These are phyloP conservation scores for Biscogniauxia mediterranea DNA, from an alignment of 2,329 filamentous ascomycete genomes.

Conservation along the genomic window DNA sequence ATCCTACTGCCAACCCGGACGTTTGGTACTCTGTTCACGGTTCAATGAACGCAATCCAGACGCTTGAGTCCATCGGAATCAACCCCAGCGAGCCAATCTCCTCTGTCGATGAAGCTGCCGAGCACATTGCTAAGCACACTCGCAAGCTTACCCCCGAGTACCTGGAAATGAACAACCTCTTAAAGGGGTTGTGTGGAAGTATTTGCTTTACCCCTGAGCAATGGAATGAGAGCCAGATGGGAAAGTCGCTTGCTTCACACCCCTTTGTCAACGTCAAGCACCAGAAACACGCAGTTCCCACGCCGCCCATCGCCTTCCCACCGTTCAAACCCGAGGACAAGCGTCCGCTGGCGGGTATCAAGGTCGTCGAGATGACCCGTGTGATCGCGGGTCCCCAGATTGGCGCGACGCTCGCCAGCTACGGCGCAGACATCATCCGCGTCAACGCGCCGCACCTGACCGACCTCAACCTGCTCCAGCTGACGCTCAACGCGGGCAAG, in stretches of 20 bases:
- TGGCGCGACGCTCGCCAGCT: slow-evolving; percentile 40
- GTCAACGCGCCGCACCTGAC: slow-evolving; percentile 42
- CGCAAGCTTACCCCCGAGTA: slow-evolving; percentile 38
- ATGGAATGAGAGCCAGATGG: slow-evolving; percentile 44
- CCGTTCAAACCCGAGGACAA: slow-evolving; percentile 20
- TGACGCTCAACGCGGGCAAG: slow-evolving; percentile 47
- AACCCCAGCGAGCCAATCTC: slow-evolving; percentile 27
- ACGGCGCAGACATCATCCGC: slow-evolving; percentile 47
- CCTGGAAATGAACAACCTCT: slow-evolving; percentile 40
- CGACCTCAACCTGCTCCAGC: slow-evolving; percentile 40
- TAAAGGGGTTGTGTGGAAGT: slow-evolving; percentile 42
- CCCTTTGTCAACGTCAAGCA: slow-evolving; percentile 40
- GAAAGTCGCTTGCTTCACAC: slow-evolving; percentile 39
- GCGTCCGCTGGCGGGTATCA: slow-evolving; percentile 44
- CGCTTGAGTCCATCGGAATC: slow-evolving; percentile 46
- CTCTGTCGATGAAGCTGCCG: slow-evolving; percentile 32
- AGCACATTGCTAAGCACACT: slow-evolving; percentile 32
- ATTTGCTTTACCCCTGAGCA: slow-evolving; percentile 43
- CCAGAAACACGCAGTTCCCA: slow-evolving; percentile 14
- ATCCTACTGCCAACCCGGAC: slow-evolving; percentile 44
- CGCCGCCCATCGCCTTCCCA: slow-evolving; percentile 34
- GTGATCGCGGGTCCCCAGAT: slow-evolving; percentile 48
- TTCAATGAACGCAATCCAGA: slow-evolving; percentile 42
- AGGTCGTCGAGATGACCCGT: slow-evolving; percentile 49
- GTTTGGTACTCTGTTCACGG: slow-evolving; percentile 53